Evolutionary conservation across 2,329 filamentous ascomycete genomes (phyloP), one percentile per base, ranked within the genome.

Genomic region (Diaporthe australafricana): DNA sequence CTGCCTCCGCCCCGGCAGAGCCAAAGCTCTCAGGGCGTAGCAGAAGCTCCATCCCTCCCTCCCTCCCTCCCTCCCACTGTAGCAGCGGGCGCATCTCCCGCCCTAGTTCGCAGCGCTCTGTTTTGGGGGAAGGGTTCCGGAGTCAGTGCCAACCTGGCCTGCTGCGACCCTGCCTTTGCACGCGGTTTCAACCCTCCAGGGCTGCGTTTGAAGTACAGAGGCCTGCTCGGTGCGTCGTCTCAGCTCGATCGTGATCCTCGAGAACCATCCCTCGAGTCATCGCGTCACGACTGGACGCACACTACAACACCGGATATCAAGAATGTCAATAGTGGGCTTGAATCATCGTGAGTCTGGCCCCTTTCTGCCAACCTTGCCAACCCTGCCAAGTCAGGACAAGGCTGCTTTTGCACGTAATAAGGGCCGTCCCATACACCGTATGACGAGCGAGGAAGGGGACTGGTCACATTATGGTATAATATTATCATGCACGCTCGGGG

Each of bases 81-180:
- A 27, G 27, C 12, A 27, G 42, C 20, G 30, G 60, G 45, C 25
- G 11, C 30, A 50, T 50, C 45, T 65, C 60, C 60, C 60, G 42
- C 42, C 32, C 57, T 63, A 22, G 42, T n/a, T 27, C n/a, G 57
- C 40, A 32, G 42, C 6, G 30, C 14, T 48, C 40, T 35, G 27
- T 12, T 3, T 38, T 35, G 32, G 32, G 38, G 32, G 32, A 38
- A 30, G n/a, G 40, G 57, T 1, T 38, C 38, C 56, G 27, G 40
- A 48, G 60, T 63, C 60, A 65, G 60, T 65, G 60, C 60, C 60
- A 65, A 50, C 60, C 60, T 65, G 20, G n/a, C 60, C 27, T 35
- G 42, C n/a, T 50, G 45, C 22, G 60, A 65, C 60, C 45, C 47
- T 50, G 30, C 42, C 40, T 30, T 65, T 50, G n/a, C 20, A 50